Base-by-base conservation (phyloP, 371 early-diverging fungal genomes). In the Haplosporangium sp. region DNA sequence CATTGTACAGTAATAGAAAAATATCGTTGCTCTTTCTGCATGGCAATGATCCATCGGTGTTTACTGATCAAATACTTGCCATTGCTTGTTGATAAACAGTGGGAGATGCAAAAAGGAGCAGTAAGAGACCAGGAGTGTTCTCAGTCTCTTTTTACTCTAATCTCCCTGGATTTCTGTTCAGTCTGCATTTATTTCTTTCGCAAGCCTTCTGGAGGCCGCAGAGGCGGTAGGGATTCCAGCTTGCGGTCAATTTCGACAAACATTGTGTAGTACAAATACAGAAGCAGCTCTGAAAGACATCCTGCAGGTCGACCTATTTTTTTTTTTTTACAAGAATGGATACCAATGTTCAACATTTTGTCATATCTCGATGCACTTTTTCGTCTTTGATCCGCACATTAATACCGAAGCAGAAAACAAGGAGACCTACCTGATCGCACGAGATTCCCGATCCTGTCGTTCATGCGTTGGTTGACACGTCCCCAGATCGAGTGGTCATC, bases 401-500 rank as follows among this genome's bases (percentile, higher is more conserved):
- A 4, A 29, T 4, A 29, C 29, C 4, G 29, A 29, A 29, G 29
- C 29, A 29, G 29, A 29, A 29, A 29, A 29, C 29, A 29, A 29
- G 29, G 4, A 29, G 0, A 11, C 36, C 21, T 70, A 75, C 76
- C 79, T 62, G 73, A 72, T 12, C 69, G 61, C 7, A 79, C 79
- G 13, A 79, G 18, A 54, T 79, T 79, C 18, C 79, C 79, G 5
- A 64, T 23, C 11, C 79, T 59, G 38, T 42, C 61, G 41, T 57
- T 68, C 23, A 63, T 36, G 38, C 64, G 63, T 37, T 68, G 69
- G 58, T 73, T 63, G 9, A 52, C 64, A 7, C 55, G 50, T 11
- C 73, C 79, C 79, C 73, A 73, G 21, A 68, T 47, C 0, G 79
- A 73, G 42, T 79, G 79, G 46, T 79, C 59, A 20, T 79, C 79